These are phyloP conservation scores for Taxillus chinensis DNA, from an alignment of 164 flowering plant species.

Conservation along the genomic window DNA sequence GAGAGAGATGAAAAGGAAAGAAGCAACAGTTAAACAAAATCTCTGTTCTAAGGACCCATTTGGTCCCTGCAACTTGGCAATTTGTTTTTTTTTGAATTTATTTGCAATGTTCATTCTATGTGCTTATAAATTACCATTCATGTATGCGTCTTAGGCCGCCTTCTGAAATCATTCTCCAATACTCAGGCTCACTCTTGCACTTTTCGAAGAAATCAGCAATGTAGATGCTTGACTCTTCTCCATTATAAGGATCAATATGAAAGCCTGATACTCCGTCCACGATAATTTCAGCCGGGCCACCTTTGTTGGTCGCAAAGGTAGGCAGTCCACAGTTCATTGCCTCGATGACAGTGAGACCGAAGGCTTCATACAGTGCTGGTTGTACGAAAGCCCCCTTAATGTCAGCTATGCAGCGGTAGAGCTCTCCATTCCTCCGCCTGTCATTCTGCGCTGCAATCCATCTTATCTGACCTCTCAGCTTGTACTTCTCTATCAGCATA, in stretches of 20 bases:
- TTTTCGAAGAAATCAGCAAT: slow-evolving; percentile 7
- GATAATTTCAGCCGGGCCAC: slow-evolving; percentile 3
- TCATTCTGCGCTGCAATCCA: slow-evolving; percentile 8
- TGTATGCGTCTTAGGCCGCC: not conserved
- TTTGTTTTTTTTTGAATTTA: not conserved
- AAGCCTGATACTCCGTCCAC: slow-evolving; percentile 4
- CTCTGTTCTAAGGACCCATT: no score
- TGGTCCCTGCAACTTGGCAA: no score
- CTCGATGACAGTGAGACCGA: slow-evolving; percentile 5
- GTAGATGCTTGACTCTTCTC: slow-evolving; percentile 1
- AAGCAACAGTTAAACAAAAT: no score
- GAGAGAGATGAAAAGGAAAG: not conserved
- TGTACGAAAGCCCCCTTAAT: slow-evolving; percentile 6
- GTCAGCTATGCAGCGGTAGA: slow-evolving; percentile 6
- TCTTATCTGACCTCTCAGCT: slow-evolving; percentile 4
- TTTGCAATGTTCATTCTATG: not conserved
- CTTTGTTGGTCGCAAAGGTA: slow-evolving; percentile 4
- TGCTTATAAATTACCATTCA: not conserved
- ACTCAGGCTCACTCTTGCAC: not conserved
- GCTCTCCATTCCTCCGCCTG: slow-evolving; percentile 3
- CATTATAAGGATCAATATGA: not conserved
- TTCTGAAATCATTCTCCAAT: not conserved
- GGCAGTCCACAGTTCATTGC: slow-evolving; percentile 7
- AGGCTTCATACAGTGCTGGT: slow-evolving; percentile 4
- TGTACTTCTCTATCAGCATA: not conserved